Percentiles rank a stretch among this genome's conserved stretches.
These are phyloP conservation scores for Aspergillus pseudoviridinutans DNA, from an alignment of 2,329 filamentous ascomycete species.

Conservation along the genomic window DNA sequence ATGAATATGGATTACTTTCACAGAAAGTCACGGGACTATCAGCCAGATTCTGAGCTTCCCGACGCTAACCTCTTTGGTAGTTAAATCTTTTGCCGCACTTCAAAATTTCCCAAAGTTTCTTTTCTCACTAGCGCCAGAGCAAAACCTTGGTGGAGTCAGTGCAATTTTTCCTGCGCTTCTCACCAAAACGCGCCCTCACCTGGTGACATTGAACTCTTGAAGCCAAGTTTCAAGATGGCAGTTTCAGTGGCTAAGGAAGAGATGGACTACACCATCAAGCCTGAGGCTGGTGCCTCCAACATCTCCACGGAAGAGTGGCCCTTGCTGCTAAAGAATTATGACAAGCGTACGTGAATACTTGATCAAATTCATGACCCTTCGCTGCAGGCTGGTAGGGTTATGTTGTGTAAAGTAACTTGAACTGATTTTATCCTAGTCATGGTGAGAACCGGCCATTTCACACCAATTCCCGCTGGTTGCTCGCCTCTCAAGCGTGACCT, in stretches of 20 bases:
- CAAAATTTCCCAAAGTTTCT: constrained; percentile 25
- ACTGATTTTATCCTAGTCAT: constrained; percentile 57
- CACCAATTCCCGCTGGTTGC: constrained; percentile 90
- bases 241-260: constrained; percentile 55
- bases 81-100: constrained; percentile 20
- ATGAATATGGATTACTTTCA: constrained; percentile 8
- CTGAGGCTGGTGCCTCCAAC: constrained; percentile 71
- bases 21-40: constrained; percentile 10
- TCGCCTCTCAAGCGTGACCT: constrained; percentile 88
- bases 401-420: constrained; percentile 6
- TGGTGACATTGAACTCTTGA: constrained; percentile 13
- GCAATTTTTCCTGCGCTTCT: constrained; percentile 20
- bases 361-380: constrained; percentile 6
- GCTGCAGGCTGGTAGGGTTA: not conserved
- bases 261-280: constrained; percentile 85
- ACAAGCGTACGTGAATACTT: constrained; percentile 64
- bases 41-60: constrained; percentile 9
- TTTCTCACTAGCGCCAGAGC: constrained; percentile 20
- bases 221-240: constrained; percentile 30
- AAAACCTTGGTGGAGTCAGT: constrained; percentile 19
- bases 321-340: constrained; percentile 92
- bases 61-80: constrained; percentile 21
- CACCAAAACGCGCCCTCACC: constrained; percentile 16
- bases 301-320: constrained; percentile 90
- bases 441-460: constrained; percentile 93